Conservation (phyloP, 1,139 yeast genomes). For the Taphrina populina region DNA sequence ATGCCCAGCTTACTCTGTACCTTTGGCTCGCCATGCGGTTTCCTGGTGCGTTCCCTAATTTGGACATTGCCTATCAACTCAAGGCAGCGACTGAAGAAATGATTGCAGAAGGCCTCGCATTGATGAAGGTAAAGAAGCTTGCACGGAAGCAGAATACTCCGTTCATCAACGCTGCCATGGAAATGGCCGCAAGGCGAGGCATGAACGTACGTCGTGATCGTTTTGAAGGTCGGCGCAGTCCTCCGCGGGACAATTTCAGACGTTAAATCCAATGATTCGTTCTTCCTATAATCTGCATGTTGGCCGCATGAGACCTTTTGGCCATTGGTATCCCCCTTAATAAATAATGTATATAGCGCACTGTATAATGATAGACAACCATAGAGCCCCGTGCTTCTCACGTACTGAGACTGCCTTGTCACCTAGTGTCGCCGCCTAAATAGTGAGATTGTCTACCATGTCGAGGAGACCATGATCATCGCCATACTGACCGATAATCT, state of each 20-base stretch:
- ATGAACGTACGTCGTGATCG: too few relatives aligned
- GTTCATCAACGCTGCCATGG: slow-evolving; percentile 8
- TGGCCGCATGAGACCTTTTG: too few relatives aligned
- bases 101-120: slow-evolving; percentile 11
- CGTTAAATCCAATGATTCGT: too few relatives aligned
- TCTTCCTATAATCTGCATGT: too few relatives aligned
- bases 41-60: slow-evolving; percentile 20
- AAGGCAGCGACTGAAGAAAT: slow-evolving; percentile 19
- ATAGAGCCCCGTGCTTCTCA: too few relatives aligned
- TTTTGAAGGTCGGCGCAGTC: too few relatives aligned
- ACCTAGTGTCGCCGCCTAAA: not conserved
- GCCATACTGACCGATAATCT: slow-evolving; percentile 82
- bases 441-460: not conserved
- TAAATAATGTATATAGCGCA: too few relatives aligned
- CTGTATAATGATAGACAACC: too few relatives aligned
- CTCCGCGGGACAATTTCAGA: too few relatives aligned
- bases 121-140: slow-evolving; percentile 14
- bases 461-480: slow-evolving; percentile 63
- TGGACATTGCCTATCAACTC: slow-evolving; percentile 18
- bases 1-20: slow-evolving; percentile 65
- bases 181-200: too few relatives aligned
- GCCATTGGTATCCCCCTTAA: too few relatives aligned
- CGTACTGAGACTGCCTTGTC: too few relatives aligned
- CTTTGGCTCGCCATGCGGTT: slow-evolving; percentile 60
- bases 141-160: not conserved